Percentiles rank a stretch among this genome's conserved stretches.
Evolutionary conservation across 768 basidiomycete species (phyloP).

Genomic region (Paxillus rubicundulus): DNA sequence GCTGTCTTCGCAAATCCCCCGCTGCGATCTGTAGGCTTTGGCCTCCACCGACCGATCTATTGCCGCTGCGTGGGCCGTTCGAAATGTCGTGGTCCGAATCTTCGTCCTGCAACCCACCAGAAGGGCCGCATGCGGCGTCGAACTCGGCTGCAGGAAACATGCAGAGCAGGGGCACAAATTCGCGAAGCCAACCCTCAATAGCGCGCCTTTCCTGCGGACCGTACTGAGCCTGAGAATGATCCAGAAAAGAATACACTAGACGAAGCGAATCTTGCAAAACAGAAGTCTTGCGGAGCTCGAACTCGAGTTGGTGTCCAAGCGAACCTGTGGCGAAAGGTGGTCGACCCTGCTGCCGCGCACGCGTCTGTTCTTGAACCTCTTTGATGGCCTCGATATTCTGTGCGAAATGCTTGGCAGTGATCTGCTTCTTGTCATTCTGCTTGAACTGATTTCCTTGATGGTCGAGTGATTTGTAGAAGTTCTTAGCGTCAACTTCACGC

Average conservation of each 20-base stretch:
- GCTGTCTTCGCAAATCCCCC: conserved; percentile 73
- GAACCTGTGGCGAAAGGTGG: conserved; percentile 44
- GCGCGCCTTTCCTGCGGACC: conserved; percentile 73
- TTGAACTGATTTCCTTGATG: conserved; percentile 96
- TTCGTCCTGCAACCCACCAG: conserved; percentile 45
- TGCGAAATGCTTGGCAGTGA: conserved; percentile 82
- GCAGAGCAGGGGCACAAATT: conserved; percentile 82
- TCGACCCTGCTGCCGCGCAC: conserved; percentile 23
- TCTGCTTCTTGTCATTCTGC: conserved; percentile 90
- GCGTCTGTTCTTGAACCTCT: conserved; percentile 50
- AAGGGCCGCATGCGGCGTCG: conserved; percentile 58
- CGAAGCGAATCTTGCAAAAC: conserved; percentile 88
- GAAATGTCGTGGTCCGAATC: conserved; percentile 28
- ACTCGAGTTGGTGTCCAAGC: conserved; percentile 74
- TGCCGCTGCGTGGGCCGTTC: conserved; percentile 31
- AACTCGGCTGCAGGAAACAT: conserved; percentile 67
- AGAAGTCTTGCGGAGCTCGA: conserved; percentile 68
- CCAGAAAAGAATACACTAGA: conserved; percentile 87
- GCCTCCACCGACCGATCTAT: conserved; percentile 44
- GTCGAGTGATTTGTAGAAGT: conserved; percentile 97
- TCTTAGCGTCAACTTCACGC: conserved; percentile 95
- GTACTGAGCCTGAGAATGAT: conserved; percentile 77
- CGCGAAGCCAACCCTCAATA: conserved; percentile 81
- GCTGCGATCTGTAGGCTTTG: conserved; percentile 50
- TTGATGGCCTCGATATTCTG: conserved; percentile 72